Base-by-base conservation (phyloP, 1,284 basidiomycete species). In the Schizophyllum commune region DNA sequence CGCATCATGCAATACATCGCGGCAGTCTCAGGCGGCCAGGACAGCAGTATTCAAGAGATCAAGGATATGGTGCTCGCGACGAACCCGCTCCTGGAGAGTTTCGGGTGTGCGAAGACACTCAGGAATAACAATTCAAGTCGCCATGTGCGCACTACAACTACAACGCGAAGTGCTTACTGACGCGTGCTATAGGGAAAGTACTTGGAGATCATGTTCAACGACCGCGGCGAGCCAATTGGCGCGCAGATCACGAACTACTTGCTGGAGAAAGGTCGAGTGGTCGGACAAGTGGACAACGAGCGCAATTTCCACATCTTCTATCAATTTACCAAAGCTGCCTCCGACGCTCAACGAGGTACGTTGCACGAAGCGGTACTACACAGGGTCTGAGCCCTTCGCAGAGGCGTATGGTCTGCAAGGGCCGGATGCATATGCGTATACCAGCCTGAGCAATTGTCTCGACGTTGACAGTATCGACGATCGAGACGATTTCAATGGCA, bases 21-120 rank as follows among this genome's bases (percentile, higher is more conserved):
- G 11, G 97, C 93, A 5, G 97, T 99, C 1, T 94, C 93, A 47
- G 92, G 92, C 60, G 89, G 90, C 1, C 84, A 88, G 65, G 89
- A 89, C 69, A 87, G 83, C 69, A 88, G 86, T 67, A 98, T 99
- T 65, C 92, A 96, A 72, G 90, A 95, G 73, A 96, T 99, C 75
- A 98, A 99, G 79, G 96, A 99, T 71, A 99, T 99, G 97, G 97
- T 99, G n/a, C 80, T 99, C 53, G 97, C 97, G 8, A 99, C 97
- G 17, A 99, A 99, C 73, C 97, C 97, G 21, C 76, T 99, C 52
- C 79, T 99, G 65, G 97, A 99, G 76, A 96, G 93, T 75, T 99
- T 99, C 68, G 97, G 97, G 22, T 99, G 97, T 75, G 97, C 97
- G 27, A 99, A 99, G 80, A 99, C 97, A 17, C 81, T 99, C 64